These are phyloP conservation scores for Xeromyces bisporus DNA, from an alignment of 495 filamentous ascomycete genomes.

Conservation along the genomic window DNA sequence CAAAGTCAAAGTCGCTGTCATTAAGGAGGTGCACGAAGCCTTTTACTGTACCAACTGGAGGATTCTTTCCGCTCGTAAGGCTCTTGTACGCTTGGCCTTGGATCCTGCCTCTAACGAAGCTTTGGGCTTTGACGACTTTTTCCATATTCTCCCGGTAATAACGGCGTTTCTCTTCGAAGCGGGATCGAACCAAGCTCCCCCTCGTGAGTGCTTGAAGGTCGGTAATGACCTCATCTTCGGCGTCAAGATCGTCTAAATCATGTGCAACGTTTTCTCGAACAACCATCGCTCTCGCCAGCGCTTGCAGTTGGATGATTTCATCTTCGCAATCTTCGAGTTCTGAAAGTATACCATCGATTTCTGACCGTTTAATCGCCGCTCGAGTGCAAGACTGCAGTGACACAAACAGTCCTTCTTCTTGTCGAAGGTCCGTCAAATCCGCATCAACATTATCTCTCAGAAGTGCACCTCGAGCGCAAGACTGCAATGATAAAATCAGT, in stretches of 20 bases:
- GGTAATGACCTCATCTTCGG: constrained; percentile 55
- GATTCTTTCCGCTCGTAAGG: constrained; percentile 90
- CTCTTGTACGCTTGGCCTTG: constrained; percentile 97
- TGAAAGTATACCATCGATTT: constrained; percentile 53
- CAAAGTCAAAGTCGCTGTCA: constrained; percentile 96
- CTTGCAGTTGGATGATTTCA: constrained; percentile 52
- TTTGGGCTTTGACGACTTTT: constrained; percentile 96
- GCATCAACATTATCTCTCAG: constrained; percentile 24
- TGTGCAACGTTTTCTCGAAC: constrained; percentile 53
- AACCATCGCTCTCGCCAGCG: constrained; percentile 59
- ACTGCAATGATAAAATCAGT: constrained; percentile 53
- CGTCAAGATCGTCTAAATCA: constrained; percentile 57
- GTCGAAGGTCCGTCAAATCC: constrained; percentile 40
- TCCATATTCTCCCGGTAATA: constrained; percentile 96
- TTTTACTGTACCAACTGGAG: constrained; percentile 88
- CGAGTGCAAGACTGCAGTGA: constrained; percentile 56
- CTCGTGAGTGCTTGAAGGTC: constrained; percentile 62
- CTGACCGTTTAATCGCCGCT: constrained; percentile 55
- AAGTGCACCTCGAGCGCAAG: constrained; percentile 25
- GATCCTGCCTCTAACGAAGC: constrained; percentile 80
- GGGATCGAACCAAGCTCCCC: constrained; percentile 53
- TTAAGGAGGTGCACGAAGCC: constrained; percentile 96
- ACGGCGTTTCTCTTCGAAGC: constrained; percentile 67
- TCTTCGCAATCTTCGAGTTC: constrained; percentile 70
- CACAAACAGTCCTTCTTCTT: constrained; percentile 38